Base-by-base conservation (phyloP, 306 rosid species). In the Vigna hirtella region DNA sequence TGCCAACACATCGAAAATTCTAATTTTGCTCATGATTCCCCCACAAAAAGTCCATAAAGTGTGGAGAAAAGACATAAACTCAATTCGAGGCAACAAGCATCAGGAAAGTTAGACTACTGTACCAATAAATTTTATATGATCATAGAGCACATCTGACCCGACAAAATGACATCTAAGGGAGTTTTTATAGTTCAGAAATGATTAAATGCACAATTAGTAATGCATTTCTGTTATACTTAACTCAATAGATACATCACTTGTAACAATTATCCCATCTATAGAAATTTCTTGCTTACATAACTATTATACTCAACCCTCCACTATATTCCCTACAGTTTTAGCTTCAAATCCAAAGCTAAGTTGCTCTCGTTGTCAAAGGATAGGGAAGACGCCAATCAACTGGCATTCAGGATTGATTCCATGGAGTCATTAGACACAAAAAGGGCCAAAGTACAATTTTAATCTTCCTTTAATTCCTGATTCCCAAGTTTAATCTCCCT, bases 61-160 rank as follows among this genome's bases (percentile, higher is more conserved):
- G 48, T 67, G 59, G n/a, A 24, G 64, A 57, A 74, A 68, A 55
- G 17, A 45, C n/a, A 61, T 13, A 16, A 42, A 45, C 66, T 55
- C 38, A 66, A 53, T 80, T 79, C 18, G 36, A 42, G 17, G 58
- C 73, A 63, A 32, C 56, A 73, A 72, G 68, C 67, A 75, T 20
- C 73, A 36, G 2, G 53, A 61, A 63, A 45, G 64, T 55, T 55
- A 50, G 53, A 20, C 81, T 38, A 24, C 49, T 68, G 40, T 45
- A 40, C 22, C 64, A 71, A 7, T 28, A 40, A 66, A 40, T 38
- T 36, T 34, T 62, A 49, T 20, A 12, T 20, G 72, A 48, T 30
- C 26, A 71, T n/a, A 64, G 17, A 53, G 40, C 42, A 59, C 72
- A 61, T 79, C 77, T 15, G 4, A 38, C 56, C 38, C n/a, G 24